A percentile compares a stretch with the other conserved stretches of the same genome.
These are phyloP conservation scores for Viridothelium virens DNA, from an alignment of 495 filamentous ascomycete species.

Conservation along the genomic window DNA sequence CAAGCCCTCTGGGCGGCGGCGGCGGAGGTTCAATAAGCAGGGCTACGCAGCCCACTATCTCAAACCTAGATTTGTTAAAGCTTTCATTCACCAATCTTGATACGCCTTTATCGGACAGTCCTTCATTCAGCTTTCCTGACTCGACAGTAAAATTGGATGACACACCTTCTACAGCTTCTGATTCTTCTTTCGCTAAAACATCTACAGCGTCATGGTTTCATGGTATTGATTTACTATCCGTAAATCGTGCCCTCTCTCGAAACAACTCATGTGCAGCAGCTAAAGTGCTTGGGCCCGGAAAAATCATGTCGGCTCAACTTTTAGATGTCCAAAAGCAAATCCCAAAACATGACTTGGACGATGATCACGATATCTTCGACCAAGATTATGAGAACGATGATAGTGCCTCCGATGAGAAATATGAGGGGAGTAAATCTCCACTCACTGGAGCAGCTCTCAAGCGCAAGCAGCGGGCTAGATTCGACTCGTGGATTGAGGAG, in stretches of 20 bases:
- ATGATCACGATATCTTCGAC: background rate
- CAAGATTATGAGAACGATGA: constrained; percentile 6
- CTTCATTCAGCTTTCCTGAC: background rate
- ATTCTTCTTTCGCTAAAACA: background rate
- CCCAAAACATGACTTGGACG: background rate
- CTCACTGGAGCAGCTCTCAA: background rate
- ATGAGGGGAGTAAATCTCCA: background rate
- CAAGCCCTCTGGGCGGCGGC: background rate
- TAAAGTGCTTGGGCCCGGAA: background rate
- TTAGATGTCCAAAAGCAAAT: background rate
- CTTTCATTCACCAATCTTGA: background rate
- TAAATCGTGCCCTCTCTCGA: background rate
- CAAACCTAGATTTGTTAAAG: background rate
- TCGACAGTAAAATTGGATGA: background rate
- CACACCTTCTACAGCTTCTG: background rate
- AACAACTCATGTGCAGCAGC: background rate
- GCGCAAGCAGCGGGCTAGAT: constrained; percentile 26
- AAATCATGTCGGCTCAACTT: background rate
- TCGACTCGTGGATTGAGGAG: constrained; percentile 38
- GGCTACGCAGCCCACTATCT: background rate
- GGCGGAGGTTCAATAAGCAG: background rate
- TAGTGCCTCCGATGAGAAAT: constrained; percentile 1
- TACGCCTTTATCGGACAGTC: background rate
- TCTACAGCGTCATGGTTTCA: background rate
- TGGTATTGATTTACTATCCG: background rate